Conservation (phyloP, 768 basidiomycete genomes). For the Xerocomellus intermedius region DNA sequence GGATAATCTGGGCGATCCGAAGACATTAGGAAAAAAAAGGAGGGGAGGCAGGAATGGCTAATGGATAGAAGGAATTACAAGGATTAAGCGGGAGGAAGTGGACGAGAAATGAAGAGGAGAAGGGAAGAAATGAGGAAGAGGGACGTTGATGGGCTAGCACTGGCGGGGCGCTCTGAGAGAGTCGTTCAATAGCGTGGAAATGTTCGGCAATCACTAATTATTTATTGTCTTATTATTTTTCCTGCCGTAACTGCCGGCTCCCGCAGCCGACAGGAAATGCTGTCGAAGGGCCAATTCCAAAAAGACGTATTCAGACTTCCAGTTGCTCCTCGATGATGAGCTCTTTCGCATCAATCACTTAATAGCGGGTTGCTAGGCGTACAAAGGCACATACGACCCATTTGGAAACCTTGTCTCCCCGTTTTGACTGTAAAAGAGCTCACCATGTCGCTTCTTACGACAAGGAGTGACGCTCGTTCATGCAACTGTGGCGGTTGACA, state of each 20-base stretch:
- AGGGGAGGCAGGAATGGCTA: slow-evolving; percentile 7
- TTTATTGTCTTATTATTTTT: slow-evolving; percentile 23
- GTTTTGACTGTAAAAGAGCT: neutral
- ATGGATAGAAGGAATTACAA: slow-evolving; percentile 24
- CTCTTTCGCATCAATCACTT: neutral
- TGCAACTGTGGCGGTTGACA: neutral
- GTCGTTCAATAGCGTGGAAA: slow-evolving; percentile 34
- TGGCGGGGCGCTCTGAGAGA: slow-evolving; percentile 12
- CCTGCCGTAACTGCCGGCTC: slow-evolving; percentile 22
- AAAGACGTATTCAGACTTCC: neutral
- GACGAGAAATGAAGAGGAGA: slow-evolving; percentile 31
- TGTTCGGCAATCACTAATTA: slow-evolving; percentile 13
- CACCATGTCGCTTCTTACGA: neutral
- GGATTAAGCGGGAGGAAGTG: slow-evolving; percentile 17
- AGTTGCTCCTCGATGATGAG: neutral
- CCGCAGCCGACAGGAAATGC: slow-evolving; percentile 10
- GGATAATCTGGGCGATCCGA: slow-evolving; percentile 38
- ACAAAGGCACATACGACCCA: too few relatives aligned
- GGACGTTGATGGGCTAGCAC: slow-evolving; percentile 21
- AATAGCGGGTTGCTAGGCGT: neutral
- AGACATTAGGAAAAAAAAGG: slow-evolving; percentile 35
- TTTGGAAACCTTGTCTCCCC: neutral
- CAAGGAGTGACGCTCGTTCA: neutral
- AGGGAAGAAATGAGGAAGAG: slow-evolving; percentile 32
- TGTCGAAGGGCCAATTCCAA: too few relatives aligned